These are phyloP conservation scores for Scleromitrula shiraiana DNA, from an alignment of 2,329 filamentous ascomycete genomes.

Conservation along the genomic window DNA sequence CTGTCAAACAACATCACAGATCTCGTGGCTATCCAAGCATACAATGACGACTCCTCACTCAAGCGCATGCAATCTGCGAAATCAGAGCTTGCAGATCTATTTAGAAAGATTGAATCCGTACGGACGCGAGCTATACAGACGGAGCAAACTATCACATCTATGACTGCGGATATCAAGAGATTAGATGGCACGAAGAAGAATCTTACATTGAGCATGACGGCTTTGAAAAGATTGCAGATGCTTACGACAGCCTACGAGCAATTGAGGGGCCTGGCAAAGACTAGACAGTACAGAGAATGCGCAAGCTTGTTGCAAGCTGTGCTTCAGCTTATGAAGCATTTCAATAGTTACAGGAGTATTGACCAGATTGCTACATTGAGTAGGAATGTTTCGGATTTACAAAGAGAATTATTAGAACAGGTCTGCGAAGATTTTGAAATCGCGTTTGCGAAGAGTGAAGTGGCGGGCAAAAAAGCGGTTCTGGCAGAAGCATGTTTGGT, in stretches of 20 bases:
- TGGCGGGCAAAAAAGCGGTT: slow-evolving; percentile 58
- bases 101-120: slow-evolving; percentile 91
- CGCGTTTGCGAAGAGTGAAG: slow-evolving; percentile 82
- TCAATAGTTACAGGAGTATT: slow-evolving; percentile 95
- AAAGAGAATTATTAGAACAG: slow-evolving; percentile 87
- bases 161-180: slow-evolving; percentile 98
- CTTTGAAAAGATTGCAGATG: slow-evolving; percentile 95
- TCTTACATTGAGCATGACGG: slow-evolving; percentile 94
- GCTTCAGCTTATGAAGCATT: slow-evolving; percentile 95
- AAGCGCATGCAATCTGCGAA: slow-evolving; percentile 88
- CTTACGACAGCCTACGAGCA: slow-evolving; percentile 98
- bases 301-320: slow-evolving; percentile 90
- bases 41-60: slow-evolving; percentile 78
- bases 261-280: slow-evolving; percentile 71
- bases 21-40: slow-evolving; percentile 68
- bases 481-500: slow-evolving; percentile 85
- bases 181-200: slow-evolving; percentile 96
- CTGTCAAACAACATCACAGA: slow-evolving; percentile 69
- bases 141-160: slow-evolving; percentile 91
- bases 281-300: slow-evolving; percentile 89
- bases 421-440: slow-evolving; percentile 99
- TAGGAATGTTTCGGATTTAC: slow-evolving; percentile 85
- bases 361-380: slow-evolving; percentile 94
- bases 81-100: slow-evolving; percentile 78
- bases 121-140: slow-evolving; percentile 83